Conservation (phyloP, 2,329 filamentous ascomycete species). For the Thelonectria discophora region DNA sequence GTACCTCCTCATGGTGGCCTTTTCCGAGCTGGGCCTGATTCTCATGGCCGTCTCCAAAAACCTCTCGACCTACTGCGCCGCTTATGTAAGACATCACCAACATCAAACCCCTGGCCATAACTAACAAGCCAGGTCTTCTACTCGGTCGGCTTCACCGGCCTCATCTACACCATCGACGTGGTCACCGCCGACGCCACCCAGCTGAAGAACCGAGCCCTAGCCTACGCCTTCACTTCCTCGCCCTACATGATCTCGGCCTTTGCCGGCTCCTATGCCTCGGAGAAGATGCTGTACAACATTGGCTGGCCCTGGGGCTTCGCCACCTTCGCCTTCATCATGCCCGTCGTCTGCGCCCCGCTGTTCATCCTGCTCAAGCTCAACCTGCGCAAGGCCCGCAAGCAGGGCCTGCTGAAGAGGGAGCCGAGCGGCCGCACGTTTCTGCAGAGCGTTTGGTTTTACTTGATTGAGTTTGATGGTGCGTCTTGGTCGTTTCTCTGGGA, state of each 20-base stretch:
- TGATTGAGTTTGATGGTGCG: constrained; percentile 37
- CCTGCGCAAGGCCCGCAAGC: constrained; percentile 62
- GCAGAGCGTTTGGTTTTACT: constrained; percentile 51
- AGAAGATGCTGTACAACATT: constrained; percentile 35
- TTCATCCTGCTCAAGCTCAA: constrained; percentile 64
- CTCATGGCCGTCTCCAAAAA: constrained; percentile 67
- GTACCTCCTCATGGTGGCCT: constrained; percentile 59
- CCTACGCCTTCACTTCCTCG: constrained; percentile 51
- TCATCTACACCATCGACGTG: constrained; percentile 69
- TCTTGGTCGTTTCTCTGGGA: background rate
- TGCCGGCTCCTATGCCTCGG: constrained; percentile 42
- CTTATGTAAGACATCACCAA: constrained; percentile 46
- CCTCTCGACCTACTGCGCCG: constrained; percentile 57
- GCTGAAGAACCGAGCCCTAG: constrained; percentile 51
- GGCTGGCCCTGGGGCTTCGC: constrained; percentile 58
- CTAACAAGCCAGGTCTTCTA: constrained; percentile 61
- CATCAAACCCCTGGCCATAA: too few species aligned
- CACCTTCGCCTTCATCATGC: constrained; percentile 71
- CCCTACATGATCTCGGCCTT: constrained; percentile 58
- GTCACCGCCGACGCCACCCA: constrained; percentile 70
- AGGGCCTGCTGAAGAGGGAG: constrained; percentile 53
- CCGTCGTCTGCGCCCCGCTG: constrained; percentile 67
- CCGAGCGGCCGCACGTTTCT: constrained; percentile 53
- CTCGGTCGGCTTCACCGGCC: constrained; percentile 67
- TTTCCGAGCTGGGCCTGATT: constrained; percentile 60